Conservation (phyloP, 495 filamentous ascomycete genomes). For the Chaetomium cochliodes region DNA sequence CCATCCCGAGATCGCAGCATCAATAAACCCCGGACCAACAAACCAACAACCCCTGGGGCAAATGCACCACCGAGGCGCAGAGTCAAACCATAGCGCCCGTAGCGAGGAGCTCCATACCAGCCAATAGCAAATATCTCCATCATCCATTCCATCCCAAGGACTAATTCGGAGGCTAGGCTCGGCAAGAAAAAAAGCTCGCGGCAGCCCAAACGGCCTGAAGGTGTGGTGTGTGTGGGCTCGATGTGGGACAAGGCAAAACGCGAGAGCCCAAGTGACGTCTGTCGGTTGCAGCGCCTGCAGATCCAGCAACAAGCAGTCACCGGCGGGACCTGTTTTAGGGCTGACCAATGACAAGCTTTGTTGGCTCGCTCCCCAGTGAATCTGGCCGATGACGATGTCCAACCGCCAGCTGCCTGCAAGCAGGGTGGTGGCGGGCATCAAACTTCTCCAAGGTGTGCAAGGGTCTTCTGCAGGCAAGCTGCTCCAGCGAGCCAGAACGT, state of each 20-base stretch:
- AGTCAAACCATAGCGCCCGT: neutral
- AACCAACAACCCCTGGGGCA: neutral
- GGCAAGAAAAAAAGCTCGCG: too few species aligned
- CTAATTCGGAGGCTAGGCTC: too few species aligned
- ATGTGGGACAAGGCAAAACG: slow-evolving; percentile 4
- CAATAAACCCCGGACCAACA: neutral
- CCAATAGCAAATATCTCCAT: too few species aligned
- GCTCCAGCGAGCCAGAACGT: too few species aligned
- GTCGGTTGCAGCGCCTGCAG: slow-evolving; percentile 3
- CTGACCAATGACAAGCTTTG: slow-evolving; percentile 9
- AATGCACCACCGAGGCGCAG: neutral
- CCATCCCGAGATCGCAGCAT: neutral
- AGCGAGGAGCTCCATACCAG: too few species aligned
- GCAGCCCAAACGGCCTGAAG: too few species aligned
- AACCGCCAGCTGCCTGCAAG: neutral
- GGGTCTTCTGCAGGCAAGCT: too few species aligned
- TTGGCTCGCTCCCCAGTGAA: neutral
- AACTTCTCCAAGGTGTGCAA: too few species aligned
- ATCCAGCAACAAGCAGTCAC: neutral
- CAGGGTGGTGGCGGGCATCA: neutral
- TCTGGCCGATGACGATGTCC: slow-evolving; percentile 10
- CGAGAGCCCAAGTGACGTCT: slow-evolving; percentile 13
- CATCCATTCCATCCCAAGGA: too few species aligned
- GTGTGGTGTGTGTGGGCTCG: neutral
- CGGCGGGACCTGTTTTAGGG: neutral